phyloP scores from a whole-genome alignment of 176 grass and related monocot genomes.

The Carex littledalei region DNA sequence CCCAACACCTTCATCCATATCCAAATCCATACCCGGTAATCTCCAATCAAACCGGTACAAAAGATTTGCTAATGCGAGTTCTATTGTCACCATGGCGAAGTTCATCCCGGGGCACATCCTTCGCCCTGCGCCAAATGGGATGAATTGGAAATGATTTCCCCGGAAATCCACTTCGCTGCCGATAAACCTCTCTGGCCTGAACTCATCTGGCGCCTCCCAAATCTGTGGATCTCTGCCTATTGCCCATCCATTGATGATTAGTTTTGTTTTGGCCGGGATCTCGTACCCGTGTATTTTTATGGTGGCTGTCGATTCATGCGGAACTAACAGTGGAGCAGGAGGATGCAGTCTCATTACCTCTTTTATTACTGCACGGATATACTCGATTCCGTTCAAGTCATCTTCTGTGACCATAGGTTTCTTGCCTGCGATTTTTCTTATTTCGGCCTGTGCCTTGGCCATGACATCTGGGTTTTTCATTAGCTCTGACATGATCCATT shows the following conservation, averaged over 20 bases:
- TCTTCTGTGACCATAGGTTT: constrained; percentile 26
- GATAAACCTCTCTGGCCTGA: constrained; percentile 57
- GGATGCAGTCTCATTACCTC: constrained; percentile 56
- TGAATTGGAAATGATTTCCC: constrained; percentile 45
- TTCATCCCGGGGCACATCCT: constrained; percentile 61
- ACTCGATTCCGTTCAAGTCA: constrained; percentile 33
- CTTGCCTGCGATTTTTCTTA: constrained; percentile 1
- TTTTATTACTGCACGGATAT: constrained; percentile 48
- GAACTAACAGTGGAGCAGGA: constrained; percentile 51
- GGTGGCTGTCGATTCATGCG: constrained; percentile 28
- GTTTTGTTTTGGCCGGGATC: constrained; percentile 30
- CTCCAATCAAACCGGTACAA: constrained; percentile 49
- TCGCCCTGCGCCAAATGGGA: constrained; percentile 57
- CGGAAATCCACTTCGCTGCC: constrained; percentile 25
- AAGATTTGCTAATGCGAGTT: constrained; percentile 45
- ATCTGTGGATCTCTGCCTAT: constrained; percentile 44
- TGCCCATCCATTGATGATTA: constrained; percentile 62
- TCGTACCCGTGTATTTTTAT: constrained; percentile 36
- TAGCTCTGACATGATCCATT: constrained; percentile 70
- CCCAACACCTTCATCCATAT: constrained; percentile 55
- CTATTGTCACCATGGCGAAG: constrained; percentile 36
- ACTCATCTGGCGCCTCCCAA: constrained; percentile 57
- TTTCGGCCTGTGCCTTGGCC: constrained; percentile 41
- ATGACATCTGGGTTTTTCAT: constrained; percentile 32
- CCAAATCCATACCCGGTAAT: constrained; percentile 31